phyloP scores from a whole-genome alignment of 257 asterid species.

The Thymus quinquecostatus region DNA sequence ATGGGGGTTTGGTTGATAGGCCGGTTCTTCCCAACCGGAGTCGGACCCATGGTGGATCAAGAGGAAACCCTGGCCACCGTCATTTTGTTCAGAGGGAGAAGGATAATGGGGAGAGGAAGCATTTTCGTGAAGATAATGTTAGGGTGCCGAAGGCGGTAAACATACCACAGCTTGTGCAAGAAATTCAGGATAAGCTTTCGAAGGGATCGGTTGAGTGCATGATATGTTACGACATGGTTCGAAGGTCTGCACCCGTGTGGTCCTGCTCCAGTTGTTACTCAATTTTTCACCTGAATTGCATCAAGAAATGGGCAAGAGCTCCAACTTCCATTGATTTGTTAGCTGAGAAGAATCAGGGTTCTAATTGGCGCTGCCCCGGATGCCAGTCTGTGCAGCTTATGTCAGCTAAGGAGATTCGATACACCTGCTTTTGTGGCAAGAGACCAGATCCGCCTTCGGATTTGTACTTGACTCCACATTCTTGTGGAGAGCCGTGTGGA shows the following conservation, averaged over 20 bases:
- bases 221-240: slow-evolving; percentile 98
- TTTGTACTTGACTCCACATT: slow-evolving; percentile 93
- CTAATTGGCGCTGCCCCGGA: slow-evolving; percentile 99
- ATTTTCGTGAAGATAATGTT: slow-evolving; percentile 26
- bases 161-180: slow-evolving; percentile 92
- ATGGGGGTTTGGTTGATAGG: slow-evolving; percentile 38
- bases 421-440: slow-evolving; percentile 86
- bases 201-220: slow-evolving; percentile 93
- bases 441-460: slow-evolving; percentile 92
- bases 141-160: slow-evolving; percentile 44
- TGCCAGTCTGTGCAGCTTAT: slow-evolving; percentile 93
- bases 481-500: slow-evolving; percentile 98
- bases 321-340: slow-evolving; percentile 86
- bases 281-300: slow-evolving; percentile 84
- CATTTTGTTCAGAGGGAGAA: slow-evolving; percentile 49
- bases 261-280: slow-evolving; percentile 94
- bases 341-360: slow-evolving; percentile 82
- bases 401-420: slow-evolving; percentile 79
- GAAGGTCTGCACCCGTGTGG: slow-evolving; percentile 91
- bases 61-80: slow-evolving; percentile 37
- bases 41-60: slow-evolving; percentile 44
- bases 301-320: slow-evolving; percentile 97
- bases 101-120: slow-evolving; percentile 53
- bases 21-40: slow-evolving; percentile 34
- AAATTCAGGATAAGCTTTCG: slow-evolving; percentile 84